phyloP scores from a whole-genome alignment of 345 rosid genomes.

The Melaleuca alternifolia region DNA sequence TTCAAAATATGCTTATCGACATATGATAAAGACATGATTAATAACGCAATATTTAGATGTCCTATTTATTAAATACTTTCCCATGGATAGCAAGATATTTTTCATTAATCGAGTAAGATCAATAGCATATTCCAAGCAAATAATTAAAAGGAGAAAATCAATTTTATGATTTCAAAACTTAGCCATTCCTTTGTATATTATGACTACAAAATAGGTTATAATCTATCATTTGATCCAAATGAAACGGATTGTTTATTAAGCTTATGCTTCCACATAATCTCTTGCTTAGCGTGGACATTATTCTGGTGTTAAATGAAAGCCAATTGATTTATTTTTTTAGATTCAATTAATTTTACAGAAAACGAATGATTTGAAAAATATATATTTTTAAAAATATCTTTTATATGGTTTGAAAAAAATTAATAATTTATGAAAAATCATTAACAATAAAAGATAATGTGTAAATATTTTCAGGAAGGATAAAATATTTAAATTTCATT shows the following conservation, averaged over 20 bases:
- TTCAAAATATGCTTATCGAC: background rate
- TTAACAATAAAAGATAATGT: too few species aligned
- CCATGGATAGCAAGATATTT: background rate
- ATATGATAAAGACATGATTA: too few species aligned
- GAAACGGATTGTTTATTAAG: rapidly evolving
- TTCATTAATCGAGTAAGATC: too few species aligned
- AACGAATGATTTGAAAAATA: too few species aligned
- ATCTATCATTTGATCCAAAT: background rate
- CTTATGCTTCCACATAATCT: rapidly evolving
- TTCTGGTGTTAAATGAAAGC: background rate
- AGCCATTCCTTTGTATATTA: background rate
- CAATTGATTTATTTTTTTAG: background rate
- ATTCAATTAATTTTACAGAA: too few species aligned
- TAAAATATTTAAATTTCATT: too few species aligned
- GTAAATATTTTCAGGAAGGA: too few species aligned
- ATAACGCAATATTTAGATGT: background rate
- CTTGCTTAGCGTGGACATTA: rapidly evolving
- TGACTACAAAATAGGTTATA: background rate
- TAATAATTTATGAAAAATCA: too few species aligned
- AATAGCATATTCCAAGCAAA: too few species aligned
- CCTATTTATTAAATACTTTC: background rate
- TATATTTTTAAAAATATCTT: too few species aligned
- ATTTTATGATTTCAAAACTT: background rate
- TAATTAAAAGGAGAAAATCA: background rate
- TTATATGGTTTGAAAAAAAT: too few species aligned